Conservation (phyloP, 192 early-diverging fungal species). For the Lobosporangium transversale region DNA sequence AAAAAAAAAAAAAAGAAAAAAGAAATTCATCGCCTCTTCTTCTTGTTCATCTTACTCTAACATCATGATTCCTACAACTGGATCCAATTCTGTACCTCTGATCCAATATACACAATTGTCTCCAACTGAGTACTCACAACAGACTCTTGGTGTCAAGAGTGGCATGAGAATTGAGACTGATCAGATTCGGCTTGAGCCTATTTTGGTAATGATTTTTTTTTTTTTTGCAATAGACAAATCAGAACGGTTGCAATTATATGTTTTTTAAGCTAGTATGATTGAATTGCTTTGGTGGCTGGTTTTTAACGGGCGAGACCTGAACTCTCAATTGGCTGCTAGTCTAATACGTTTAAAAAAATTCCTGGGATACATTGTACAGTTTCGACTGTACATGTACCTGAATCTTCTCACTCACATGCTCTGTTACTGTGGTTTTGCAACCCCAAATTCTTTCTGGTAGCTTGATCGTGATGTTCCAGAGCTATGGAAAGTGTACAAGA, state of each 20-base stretch:
- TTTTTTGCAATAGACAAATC: background rate
- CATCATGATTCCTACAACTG: background rate
- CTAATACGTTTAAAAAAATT: too few species aligned
- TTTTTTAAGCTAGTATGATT: too few species aligned
- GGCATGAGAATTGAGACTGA: conserved; percentile 38
- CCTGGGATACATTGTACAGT: too few species aligned
- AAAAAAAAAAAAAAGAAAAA: background rate
- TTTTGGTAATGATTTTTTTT: conserved; percentile 14
- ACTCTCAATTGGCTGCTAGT: too few species aligned
- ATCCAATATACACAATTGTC: conserved; percentile 19
- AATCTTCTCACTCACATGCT: too few species aligned
- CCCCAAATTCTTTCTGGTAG: background rate
- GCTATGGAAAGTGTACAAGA: conserved; percentile 38
- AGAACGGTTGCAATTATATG: background rate
- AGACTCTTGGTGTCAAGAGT: conserved; percentile 27
- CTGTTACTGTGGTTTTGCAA: too few species aligned
- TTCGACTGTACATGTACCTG: too few species aligned
- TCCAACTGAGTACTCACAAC: conserved; percentile 18
- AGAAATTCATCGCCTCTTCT: background rate
- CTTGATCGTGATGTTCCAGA: conserved; percentile 31
- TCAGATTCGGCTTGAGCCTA: conserved; percentile 25
- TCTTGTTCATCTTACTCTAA: background rate
- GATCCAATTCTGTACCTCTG: background rate
- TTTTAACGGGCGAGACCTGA: too few species aligned
- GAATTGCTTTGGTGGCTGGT: too few species aligned